These are phyloP conservation scores for Umbelopsis isabellina DNA, from an alignment of 192 early-diverging fungal species.

Conservation along the genomic window DNA sequence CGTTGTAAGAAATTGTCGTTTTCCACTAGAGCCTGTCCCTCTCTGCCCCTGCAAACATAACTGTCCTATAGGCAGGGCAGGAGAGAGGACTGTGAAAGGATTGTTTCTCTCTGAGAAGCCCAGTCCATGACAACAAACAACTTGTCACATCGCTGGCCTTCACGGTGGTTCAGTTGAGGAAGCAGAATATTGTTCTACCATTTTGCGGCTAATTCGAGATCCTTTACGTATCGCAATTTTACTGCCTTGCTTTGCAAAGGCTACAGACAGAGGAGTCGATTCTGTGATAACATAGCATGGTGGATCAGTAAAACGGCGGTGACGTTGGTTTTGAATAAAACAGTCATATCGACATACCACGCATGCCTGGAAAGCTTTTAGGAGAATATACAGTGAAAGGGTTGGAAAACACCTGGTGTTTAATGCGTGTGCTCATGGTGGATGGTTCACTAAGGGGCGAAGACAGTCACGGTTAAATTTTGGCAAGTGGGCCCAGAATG, in stretches of 20 bases:
- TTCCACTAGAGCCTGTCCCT: no score
- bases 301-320: not conserved
- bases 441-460: constrained; percentile 19
- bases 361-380: constrained; percentile 46
- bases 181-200: constrained; percentile 2
- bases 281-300: constrained; percentile 12
- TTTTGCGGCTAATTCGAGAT: not conserved
- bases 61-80: no score
- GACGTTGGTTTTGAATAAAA: not conserved
- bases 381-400: constrained; percentile 43
- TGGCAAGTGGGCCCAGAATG: not conserved
- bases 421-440: constrained; percentile 28
- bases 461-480: not conserved
- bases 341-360: constrained; percentile 24
- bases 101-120: no score
- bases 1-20: no score
- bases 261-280: constrained; percentile 23
- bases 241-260: constrained; percentile 29
- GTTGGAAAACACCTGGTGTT: constrained; percentile 22
- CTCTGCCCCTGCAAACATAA: no score
- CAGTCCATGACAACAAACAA: no score
- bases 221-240: constrained; percentile 29
- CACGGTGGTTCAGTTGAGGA: not conserved
- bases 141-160: not conserved
- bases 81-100: no score